phyloP scores from a whole-genome alignment of 2,329 filamentous ascomycete species.

The Trichoderma pleuroti region DNA sequence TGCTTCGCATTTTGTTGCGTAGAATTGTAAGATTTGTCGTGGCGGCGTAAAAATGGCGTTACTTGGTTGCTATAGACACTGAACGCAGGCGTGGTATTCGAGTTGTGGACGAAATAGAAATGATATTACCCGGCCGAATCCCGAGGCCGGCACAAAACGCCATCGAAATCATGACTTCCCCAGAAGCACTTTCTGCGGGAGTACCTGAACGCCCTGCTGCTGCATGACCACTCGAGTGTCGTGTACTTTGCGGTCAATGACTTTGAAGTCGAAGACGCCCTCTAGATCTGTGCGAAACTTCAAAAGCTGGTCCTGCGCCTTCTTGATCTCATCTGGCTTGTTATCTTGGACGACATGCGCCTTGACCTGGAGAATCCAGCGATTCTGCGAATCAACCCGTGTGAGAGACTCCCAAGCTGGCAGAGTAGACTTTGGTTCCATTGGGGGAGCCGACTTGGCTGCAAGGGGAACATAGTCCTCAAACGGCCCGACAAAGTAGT shows the following conservation, averaged over 20 bases:
- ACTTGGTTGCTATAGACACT: neutral
- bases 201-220: slow-evolving; percentile 37
- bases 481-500: slow-evolving; percentile 41
- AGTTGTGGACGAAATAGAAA: neutral
- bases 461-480: slow-evolving; percentile 34
- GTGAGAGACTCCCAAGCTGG: slow-evolving; percentile 47
- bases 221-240: slow-evolving; percentile 48
- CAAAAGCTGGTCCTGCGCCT: slow-evolving; percentile 51
- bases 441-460: slow-evolving; percentile 16
- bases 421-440: slow-evolving; percentile 30
- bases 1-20: neutral
- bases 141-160: neutral
- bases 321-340: slow-evolving; percentile 54
- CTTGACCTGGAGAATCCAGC: slow-evolving; percentile 56
- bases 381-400: slow-evolving; percentile 46
- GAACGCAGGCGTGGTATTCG: neutral
- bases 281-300: slow-evolving; percentile 45
- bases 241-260: slow-evolving; percentile 50
- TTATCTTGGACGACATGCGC: slow-evolving; percentile 53
- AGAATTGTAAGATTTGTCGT: neutral
- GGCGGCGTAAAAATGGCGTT: neutral
- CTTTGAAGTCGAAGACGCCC: slow-evolving; percentile 51
- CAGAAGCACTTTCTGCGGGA: slow-evolving; percentile 37
- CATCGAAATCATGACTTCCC: slow-evolving; percentile 28
- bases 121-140: neutral